Conservation (phyloP, 345 rosid genomes). For the Syzygium oleosum region DNA sequence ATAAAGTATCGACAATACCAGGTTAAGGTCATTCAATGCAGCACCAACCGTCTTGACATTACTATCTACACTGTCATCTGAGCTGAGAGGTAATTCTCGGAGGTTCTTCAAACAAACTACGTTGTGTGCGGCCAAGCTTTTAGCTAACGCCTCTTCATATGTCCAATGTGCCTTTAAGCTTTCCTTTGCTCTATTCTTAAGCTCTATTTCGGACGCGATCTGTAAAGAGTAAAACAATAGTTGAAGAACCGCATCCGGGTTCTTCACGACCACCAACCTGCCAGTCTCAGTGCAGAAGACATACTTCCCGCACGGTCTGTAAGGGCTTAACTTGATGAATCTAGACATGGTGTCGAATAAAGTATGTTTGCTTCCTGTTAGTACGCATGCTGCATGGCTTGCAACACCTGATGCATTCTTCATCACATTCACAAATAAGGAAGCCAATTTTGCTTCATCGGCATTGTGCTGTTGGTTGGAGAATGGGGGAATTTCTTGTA, state of each 20-base stretch:
- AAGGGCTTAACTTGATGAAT: conserved; percentile 68
- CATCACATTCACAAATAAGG: conserved; percentile 38
- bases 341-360: conserved; percentile 43
- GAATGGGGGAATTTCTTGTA: conserved; percentile 21
- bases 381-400: conserved; percentile 39
- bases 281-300: conserved; percentile 44
- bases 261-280: conserved; percentile 36
- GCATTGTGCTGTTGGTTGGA: conserved; percentile 6
- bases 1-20: conserved; percentile 24
- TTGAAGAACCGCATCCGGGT: conserved; percentile 74
- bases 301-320: conserved; percentile 62
- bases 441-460: background rate
- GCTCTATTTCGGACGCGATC: conserved; percentile 24
- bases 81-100: conserved; percentile 24
- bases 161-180: conserved; percentile 38
- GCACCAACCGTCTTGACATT: background rate
- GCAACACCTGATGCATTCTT: conserved; percentile 42
- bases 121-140: conserved; percentile 15
- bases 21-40: conserved; percentile 47
- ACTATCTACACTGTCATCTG: conserved; percentile 1
- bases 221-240: conserved; percentile 59
- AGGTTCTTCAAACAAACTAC: conserved; percentile 20
- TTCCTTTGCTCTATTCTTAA: conserved; percentile 9
- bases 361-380: conserved; percentile 56
- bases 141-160: conserved; percentile 26